These are phyloP conservation scores for Ceratopteris richardii DNA, from an alignment of 75 land plant species.

Conservation along the genomic window DNA sequence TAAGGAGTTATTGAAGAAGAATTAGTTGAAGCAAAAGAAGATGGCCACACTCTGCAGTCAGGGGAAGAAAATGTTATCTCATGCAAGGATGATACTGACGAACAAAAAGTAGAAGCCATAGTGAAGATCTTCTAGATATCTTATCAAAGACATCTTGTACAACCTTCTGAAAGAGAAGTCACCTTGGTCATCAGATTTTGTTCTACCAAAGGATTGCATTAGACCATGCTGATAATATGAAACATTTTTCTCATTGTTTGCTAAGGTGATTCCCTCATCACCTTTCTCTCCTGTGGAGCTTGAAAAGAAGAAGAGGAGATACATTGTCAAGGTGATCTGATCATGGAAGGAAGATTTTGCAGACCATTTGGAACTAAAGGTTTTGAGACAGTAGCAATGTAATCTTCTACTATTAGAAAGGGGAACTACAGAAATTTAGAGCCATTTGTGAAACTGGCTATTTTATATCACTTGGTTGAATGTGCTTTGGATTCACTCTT, in stretches of 20 bases:
- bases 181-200: slow-evolving; percentile 54
- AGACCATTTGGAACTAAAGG: slow-evolving; percentile 60
- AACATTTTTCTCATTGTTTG: slow-evolving; percentile 73
- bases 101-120: slow-evolving; percentile 10
- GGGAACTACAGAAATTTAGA: slow-evolving; percentile 58
- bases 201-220: slow-evolving; percentile 66
- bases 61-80: not conserved
- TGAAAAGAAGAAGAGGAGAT: slow-evolving; percentile 42
- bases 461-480: slow-evolving; percentile 53
- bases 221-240: slow-evolving; percentile 90
- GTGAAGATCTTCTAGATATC: slow-evolving; percentile 45
- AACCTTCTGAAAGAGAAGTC: slow-evolving; percentile 59
- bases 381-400: slow-evolving; percentile 16
- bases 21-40: not conserved
- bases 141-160: slow-evolving; percentile 76
- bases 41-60: not conserved
- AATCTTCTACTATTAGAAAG: slow-evolving; percentile 43
- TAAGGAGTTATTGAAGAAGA: too few species aligned
- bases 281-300: slow-evolving; percentile 76
- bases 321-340: slow-evolving; percentile 39
- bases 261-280: slow-evolving; percentile 47
- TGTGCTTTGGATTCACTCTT: slow-evolving; percentile 33
- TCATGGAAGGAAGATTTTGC: slow-evolving; percentile 81
- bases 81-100: not conserved
- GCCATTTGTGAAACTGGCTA: slow-evolving; percentile 42